A percentile compares a stretch with the other conserved stretches of the same genome.
phyloP scores from a whole-genome alignment of 768 basidiomycete species.

The Phanerochaete carnosa region DNA sequence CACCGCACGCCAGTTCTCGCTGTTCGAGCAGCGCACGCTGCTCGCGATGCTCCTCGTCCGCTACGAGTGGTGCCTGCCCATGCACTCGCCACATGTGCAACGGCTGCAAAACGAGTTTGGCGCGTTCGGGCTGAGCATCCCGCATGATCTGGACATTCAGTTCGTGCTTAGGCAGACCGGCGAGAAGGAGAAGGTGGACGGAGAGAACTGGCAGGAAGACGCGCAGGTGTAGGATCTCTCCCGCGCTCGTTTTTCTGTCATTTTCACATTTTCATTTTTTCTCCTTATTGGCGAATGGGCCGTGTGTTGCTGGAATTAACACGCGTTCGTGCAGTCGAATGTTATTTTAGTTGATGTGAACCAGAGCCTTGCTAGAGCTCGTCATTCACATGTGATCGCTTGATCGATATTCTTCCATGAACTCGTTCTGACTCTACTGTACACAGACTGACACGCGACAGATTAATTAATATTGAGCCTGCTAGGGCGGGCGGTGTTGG shows the following conservation, averaged over 20 bases:
- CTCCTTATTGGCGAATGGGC: too few species aligned
- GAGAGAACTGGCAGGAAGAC: background rate
- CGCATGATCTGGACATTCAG: slow-evolving; percentile 29
- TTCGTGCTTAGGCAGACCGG: too few species aligned
- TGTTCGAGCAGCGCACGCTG: slow-evolving; percentile 32
- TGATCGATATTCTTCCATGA: too few species aligned
- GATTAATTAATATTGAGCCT: background rate
- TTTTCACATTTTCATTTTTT: too few species aligned
- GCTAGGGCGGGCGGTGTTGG: background rate
- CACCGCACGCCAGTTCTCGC: slow-evolving; percentile 16
- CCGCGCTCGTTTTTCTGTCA: background rate
- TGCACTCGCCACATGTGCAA: slow-evolving; percentile 23
- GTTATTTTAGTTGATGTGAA: too few species aligned
- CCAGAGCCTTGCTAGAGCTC: too few species aligned
- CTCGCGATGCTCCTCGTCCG: slow-evolving; percentile 30
- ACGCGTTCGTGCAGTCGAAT: too few species aligned
- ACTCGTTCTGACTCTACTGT: background rate
- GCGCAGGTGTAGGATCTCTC: background rate
- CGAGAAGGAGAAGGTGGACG: background rate
- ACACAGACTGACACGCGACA: background rate
- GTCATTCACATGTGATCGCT: too few species aligned
- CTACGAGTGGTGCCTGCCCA: slow-evolving; percentile 33
- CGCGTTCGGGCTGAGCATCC: slow-evolving; percentile 33
- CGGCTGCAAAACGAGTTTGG: slow-evolving; percentile 32
- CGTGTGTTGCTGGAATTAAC: too few species aligned